Conservation (phyloP, 768 basidiomycete genomes). For the Xerocomus brunneocitrinus region DNA sequence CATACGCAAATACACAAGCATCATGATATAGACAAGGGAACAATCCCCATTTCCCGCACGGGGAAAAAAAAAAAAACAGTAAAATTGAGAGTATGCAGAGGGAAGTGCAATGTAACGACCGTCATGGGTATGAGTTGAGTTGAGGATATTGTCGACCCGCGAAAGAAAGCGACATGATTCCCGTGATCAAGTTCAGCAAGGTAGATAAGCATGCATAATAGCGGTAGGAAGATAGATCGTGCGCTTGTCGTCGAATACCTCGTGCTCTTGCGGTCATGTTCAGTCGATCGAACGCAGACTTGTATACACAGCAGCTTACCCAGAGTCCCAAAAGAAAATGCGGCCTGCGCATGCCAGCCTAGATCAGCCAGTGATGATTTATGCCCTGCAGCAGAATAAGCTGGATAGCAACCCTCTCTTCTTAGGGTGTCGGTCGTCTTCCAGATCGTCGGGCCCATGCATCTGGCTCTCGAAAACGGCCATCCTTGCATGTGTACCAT, state of each 20-base stretch:
- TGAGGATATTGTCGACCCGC: conserved; percentile 31
- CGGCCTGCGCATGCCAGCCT: conserved; percentile 26
- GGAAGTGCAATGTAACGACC: conserved; percentile 24
- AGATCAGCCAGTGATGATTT: conserved; percentile 26
- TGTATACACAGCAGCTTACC: conserved; percentile 10
- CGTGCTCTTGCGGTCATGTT: conserved; percentile 14
- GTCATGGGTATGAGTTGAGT: conserved; percentile 26
- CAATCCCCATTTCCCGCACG: conserved; percentile 10
- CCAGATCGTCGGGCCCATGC: conserved; percentile 53
- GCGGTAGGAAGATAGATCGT: conserved; percentile 31
- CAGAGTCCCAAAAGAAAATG: conserved; percentile 23
- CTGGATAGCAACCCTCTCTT: conserved; percentile 59
- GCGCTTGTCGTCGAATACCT: conserved; percentile 29
- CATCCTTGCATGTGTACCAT: conserved; percentile 45
- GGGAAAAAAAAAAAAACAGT: conserved; percentile 1
- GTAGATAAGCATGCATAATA: conserved; percentile 32
- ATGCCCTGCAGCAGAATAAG: conserved; percentile 68
- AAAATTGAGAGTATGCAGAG: conserved; percentile 11
- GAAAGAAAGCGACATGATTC: conserved; percentile 26
- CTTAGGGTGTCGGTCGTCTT: conserved; percentile 62
- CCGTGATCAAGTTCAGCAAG: conserved; percentile 29
- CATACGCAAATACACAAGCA: conserved; percentile 28
- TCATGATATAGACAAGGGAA: conserved; percentile 26
- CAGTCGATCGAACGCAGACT: background rate
- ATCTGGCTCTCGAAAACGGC: conserved; percentile 66